Base-by-base conservation (phyloP, 257 asterid species). In the Nicotiana undulata region DNA sequence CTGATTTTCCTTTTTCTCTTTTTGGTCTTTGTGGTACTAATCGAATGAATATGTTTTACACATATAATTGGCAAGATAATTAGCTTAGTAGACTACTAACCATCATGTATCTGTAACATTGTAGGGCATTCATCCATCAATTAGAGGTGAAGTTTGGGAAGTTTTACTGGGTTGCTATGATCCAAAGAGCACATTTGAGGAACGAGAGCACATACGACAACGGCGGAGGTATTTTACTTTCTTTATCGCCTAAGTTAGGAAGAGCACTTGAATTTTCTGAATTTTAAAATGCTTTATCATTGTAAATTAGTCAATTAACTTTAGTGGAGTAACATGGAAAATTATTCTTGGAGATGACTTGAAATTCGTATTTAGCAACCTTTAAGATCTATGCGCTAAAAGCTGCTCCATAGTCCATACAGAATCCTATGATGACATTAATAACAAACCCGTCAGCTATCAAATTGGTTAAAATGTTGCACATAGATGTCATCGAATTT, bases 91-190 rank as follows among this genome's bases (percentile, higher is more conserved):
- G 44, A 46, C 40, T 74, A 4, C 10, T 74, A 24, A 74, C 9
- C 44, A 49, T 49, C 61, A 72, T 24, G 3, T 49, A 13, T 74
- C 79, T 74, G 12, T 72, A 22, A 75, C 20, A 85, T 22, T 22
- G 70, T 84, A 96, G 98, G 99, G 99, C 40, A 88, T 96, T 87
- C 99, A 96, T 81, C 98, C 99, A 75, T 88, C 98, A 32, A 92
- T 96, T 70, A 94, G 98, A 90, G 98, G 98, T 83, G 99, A 94
- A 85, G 99, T 96, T 80, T 96, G 99, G 99, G 98, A 96, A 79
- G 94, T 94, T 86, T 88, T 96, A 78, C 86, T 96, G 89, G 98
- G 98, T 74, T 94, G 98, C 85, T 94, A 86, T 83, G 97, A 93
- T 77, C 95, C 98, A 55, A 85, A 84, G 88, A 94, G 98, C 90